Conservation (phyloP, 2,329 filamentous ascomycete genomes). For the Paraconiothyrium sp. region DNA sequence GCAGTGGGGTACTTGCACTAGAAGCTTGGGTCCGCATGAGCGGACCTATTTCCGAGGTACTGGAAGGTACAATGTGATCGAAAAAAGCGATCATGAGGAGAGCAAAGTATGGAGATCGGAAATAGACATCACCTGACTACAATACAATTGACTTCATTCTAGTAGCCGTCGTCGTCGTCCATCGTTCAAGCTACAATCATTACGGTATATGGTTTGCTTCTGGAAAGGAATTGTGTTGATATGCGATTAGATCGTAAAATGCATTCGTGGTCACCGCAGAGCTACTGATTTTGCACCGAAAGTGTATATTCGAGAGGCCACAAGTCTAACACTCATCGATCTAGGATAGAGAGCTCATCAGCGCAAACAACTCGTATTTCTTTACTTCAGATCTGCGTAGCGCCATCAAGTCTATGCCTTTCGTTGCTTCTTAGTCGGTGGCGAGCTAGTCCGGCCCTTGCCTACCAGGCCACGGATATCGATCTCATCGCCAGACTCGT, state of each 20-base stretch:
- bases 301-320: background rate
- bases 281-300: background rate
- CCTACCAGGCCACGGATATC: slow-evolving; percentile 58
- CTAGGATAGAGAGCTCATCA: background rate
- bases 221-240: background rate
- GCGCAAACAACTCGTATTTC: background rate
- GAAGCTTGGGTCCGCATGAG: slow-evolving; percentile 6
- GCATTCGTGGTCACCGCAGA: background rate
- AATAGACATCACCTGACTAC: background rate
- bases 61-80: background rate
- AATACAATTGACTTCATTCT: background rate
- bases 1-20: slow-evolving; percentile 11
- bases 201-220: background rate
- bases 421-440: slow-evolving; percentile 53
- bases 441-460: slow-evolving; percentile 54
- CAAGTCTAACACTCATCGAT: background rate
- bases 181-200: background rate
- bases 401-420: slow-evolving; percentile 39
- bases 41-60: slow-evolving; percentile 6
- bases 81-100: background rate
- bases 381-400: background rate
- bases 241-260: background rate
- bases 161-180: background rate
- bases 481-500: slow-evolving; percentile 63
- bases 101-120: background rate